A percentile compares a stretch with the other conserved stretches of the same genome.
phyloP scores from a whole-genome alignment of 805 yeast species.

The Hanseniaspora taiwanica region DNA sequence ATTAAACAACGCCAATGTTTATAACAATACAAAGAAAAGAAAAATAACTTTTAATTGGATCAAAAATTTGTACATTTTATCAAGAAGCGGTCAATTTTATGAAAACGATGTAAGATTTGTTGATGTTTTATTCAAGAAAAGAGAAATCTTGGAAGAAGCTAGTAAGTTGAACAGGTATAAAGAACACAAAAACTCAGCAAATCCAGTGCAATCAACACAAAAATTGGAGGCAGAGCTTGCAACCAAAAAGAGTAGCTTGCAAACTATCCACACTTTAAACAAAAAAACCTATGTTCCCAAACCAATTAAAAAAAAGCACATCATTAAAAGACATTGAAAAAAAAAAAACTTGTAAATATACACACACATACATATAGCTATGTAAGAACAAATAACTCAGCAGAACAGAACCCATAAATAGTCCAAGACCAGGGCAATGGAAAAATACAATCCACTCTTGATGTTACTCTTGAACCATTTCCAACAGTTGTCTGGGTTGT shows the following conservation, averaged over 20 bases:
- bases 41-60: constrained; percentile 5
- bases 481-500: constrained; percentile 77
- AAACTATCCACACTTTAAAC: background rate
- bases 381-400: background rate
- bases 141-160: constrained; percentile 6
- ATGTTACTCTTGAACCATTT: constrained; percentile 64
- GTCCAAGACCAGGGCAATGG: constrained; percentile 55
- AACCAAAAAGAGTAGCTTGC: background rate
- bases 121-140: constrained; percentile 18
- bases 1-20: constrained; percentile 8
- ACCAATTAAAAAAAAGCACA: background rate
- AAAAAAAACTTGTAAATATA: no score
- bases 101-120: constrained; percentile 19
- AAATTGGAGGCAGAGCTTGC: background rate
- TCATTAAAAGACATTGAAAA: background rate
- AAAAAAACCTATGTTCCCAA: background rate
- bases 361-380: background rate
- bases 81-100: constrained; percentile 20
- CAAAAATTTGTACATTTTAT: constrained; percentile 15
- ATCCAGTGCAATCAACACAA: background rate
- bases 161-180: constrained; percentile 1
- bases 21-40: no score
- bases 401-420: constrained; percentile 32
- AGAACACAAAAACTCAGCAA: background rate
- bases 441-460: constrained; percentile 55